Percentiles rank a stretch among this genome's conserved stretches.
Evolutionary conservation across 768 basidiomycete species (phyloP).

Genomic region (Leccinum rimulosum): DNA sequence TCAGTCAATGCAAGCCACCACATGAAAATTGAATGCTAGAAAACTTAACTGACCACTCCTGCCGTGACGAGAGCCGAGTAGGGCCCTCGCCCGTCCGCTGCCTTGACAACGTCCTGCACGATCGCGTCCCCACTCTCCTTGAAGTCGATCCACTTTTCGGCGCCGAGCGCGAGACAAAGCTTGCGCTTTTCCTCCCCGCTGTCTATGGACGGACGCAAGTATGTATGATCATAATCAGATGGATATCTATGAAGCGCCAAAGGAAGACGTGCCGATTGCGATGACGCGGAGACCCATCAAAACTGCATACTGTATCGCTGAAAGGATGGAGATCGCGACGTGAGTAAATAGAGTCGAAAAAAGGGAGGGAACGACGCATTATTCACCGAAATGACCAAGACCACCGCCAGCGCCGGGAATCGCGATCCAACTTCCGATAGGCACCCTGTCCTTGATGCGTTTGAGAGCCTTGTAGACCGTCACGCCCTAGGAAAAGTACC

Average conservation of each 20-base stretch:
- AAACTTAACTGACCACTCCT: conserved; percentile 13
- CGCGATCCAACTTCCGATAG: conserved; percentile 39
- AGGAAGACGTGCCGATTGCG: conserved; percentile 34
- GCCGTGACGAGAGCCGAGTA: conserved; percentile 34
- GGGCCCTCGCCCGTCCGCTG: conserved; percentile 43
- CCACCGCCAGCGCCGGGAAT: conserved; percentile 42
- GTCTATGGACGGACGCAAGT: conserved; percentile 26
- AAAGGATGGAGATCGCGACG: neutral
- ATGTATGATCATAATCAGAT: neutral
- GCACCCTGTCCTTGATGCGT: conserved; percentile 22
- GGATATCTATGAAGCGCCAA: neutral
- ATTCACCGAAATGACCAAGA: conserved; percentile 41
- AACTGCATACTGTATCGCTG: conserved; percentile 46
- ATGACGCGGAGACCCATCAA: conserved; percentile 44
- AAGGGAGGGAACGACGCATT: neutral
- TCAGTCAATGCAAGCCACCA: neutral
- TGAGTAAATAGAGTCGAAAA: neutral
- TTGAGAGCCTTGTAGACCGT: conserved; percentile 49
- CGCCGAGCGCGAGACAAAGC: conserved; percentile 38
- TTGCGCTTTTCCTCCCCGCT: conserved; percentile 41
- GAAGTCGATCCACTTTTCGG: conserved; percentile 48
- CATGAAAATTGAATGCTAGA: neutral
- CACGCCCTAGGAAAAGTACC: conserved; percentile 26
- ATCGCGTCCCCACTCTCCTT: conserved; percentile 37
- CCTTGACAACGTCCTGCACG: conserved; percentile 36